These are phyloP conservation scores for Podospora sp. DNA, from an alignment of 495 filamentous ascomycete genomes.

Conservation along the genomic window DNA sequence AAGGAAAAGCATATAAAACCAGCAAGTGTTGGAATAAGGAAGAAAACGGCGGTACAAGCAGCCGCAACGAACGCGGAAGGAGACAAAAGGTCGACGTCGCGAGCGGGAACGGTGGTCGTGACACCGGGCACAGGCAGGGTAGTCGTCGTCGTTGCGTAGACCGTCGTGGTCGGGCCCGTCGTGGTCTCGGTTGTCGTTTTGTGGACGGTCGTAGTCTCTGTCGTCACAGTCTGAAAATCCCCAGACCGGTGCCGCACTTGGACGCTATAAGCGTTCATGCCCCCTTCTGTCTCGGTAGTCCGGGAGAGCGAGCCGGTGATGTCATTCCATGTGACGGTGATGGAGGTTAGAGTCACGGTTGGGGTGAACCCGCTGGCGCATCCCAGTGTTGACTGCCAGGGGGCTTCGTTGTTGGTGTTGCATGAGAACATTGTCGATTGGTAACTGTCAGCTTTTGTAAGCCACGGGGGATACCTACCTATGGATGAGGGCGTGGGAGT, in stretches of 20 bases:
- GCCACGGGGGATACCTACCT: no score
- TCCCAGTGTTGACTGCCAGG: neutral
- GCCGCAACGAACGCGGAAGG: no score
- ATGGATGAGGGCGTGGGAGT: neutral
- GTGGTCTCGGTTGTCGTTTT: neutral
- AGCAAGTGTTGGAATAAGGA: no score
- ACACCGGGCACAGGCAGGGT: no score
- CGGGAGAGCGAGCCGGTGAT: neutral
- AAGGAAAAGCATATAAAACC: no score
- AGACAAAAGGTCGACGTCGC: no score
- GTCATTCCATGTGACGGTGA: neutral
- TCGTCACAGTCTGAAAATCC: neutral
- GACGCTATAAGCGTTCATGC: conserved; percentile 7
- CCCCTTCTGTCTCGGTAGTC: neutral
- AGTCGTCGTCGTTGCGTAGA: no score
- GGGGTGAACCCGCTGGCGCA: neutral
- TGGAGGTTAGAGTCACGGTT: conserved; percentile 4
- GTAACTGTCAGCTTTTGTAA: neutral
- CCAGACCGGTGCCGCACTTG: conserved; percentile 2
- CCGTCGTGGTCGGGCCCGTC: neutral
- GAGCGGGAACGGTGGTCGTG: no score
- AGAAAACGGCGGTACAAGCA: no score
- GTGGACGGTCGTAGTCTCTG: neutral
- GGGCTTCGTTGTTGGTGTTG: neutral
- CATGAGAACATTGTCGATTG: conserved; percentile 3